Evolutionary conservation across 257 asterid species (phyloP), one percentile per base, ranked within the genome.

Genomic region (Plectranthus barbatus): DNA sequence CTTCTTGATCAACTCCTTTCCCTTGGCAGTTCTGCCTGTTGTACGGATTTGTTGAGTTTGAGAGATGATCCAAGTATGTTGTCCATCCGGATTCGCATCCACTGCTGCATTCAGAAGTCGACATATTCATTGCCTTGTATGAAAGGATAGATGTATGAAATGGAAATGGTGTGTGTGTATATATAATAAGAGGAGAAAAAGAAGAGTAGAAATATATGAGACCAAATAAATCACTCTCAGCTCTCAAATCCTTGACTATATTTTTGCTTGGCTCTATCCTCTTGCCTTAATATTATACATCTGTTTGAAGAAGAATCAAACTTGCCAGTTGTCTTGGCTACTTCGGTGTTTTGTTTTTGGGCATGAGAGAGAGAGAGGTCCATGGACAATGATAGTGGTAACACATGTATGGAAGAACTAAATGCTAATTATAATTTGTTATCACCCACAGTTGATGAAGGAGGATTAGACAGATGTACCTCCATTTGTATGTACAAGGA

Each of bases 51-150:
- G 72, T 61, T 18, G 76, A 72, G 15, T 79, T 74, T 14, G 95
- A 80, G 23, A 60, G 39, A 13, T 87, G 91, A 69, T 90, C 91
- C 46, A 87, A 87, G 69, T 90, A 90, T 81, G 65, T 80, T 20
- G 97, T 90, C 97, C 97, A 90, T 2, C 97, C 97, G 4, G 97
- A 90, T 75, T 88, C 94, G 61, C 94, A 81, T 0, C 97, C 95
- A 33, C 91, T 86, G 41, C 88, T 81, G 62, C 84, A 87, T 55
- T 83, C 90, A 61, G 92, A 80, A 70, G 75, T 81, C 40, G 95
- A 79, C 50, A 75, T 31, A 60, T 90, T 82, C 95, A 86, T 89
- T 48, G 9, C 20, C n/a, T 13, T 3, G 9, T 18, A 7, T 9
- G 12, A 9, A 13, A 37, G 37, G 42, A 41, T 37, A 37, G 42